phyloP scores from a whole-genome alignment of 2,329 filamentous ascomycete genomes.

The Aspergillus fructus region DNA sequence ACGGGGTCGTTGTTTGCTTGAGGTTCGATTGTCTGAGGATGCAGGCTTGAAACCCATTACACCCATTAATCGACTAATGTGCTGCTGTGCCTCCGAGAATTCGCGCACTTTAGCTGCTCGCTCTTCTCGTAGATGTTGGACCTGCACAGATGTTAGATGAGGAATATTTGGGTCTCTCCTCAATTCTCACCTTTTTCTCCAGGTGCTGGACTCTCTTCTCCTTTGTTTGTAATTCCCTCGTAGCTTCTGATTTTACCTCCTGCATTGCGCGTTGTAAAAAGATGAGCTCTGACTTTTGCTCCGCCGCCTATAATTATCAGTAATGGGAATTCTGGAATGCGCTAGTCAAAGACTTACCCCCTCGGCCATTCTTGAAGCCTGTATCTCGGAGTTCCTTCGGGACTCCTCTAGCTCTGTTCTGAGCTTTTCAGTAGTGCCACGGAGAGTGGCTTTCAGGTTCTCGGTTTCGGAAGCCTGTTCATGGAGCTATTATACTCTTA shows the following conservation, averaged over 20 bases:
- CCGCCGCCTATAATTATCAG: constrained; percentile 18
- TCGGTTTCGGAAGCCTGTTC: constrained; percentile 23
- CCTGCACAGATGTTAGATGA: constrained; percentile 17
- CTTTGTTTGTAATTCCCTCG: constrained; percentile 30
- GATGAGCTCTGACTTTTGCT: constrained; percentile 26
- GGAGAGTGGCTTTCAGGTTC: constrained; percentile 20
- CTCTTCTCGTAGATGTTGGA: constrained; percentile 36
- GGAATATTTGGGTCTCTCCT: neutral
- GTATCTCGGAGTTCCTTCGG: constrained; percentile 20
- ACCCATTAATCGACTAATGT: constrained; percentile 38
- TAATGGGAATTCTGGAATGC: neutral
- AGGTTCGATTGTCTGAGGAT: constrained; percentile 12
- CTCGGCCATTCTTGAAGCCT: constrained; percentile 17
- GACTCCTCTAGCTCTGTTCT: constrained; percentile 21
- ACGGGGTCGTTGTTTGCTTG: constrained; percentile 20
- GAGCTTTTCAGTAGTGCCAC: constrained; percentile 21
- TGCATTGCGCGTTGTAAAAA: constrained; percentile 28
- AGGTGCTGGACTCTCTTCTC: constrained; percentile 32
- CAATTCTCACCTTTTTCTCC: constrained; percentile 31
- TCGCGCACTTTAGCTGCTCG: constrained; percentile 38
- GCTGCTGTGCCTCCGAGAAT: constrained; percentile 40
- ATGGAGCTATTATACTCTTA: constrained; percentile 22
- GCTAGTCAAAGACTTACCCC: neutral
- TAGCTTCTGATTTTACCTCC: constrained; percentile 21
- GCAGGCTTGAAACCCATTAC: constrained; percentile 38